A percentile compares a stretch with the other conserved stretches of the same genome.
These are phyloP conservation scores for Wickerhamomyces bovis DNA, from an alignment of 805 yeast genomes.

Conservation along the genomic window DNA sequence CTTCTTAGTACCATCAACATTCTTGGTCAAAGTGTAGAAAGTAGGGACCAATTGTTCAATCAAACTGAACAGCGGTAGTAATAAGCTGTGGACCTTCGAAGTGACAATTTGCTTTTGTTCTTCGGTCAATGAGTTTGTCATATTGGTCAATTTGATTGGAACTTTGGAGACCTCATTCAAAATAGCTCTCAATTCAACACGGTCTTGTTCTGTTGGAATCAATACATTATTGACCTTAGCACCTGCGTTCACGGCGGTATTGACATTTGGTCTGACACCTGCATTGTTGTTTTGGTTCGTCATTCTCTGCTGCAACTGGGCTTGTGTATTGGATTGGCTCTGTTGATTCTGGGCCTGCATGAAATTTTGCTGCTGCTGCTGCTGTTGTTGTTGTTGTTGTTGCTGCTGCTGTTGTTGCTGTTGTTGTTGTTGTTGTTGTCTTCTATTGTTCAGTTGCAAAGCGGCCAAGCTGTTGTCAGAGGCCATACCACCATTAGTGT, in stretches of 20 bases:
- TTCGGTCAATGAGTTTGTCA: conserved; percentile 52
- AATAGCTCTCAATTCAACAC: conserved; percentile 52
- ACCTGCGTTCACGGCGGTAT: conserved; percentile 9
- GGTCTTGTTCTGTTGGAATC: conserved; percentile 54
- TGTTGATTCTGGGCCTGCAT: conserved; percentile 15
- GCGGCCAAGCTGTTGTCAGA: conserved; percentile 1
- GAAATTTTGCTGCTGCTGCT: conserved; percentile 6
- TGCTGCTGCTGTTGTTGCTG: no score
- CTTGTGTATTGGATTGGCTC: background rate
- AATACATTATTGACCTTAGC: conserved; percentile 19
- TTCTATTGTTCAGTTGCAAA: conserved; percentile 6
- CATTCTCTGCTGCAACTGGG: conserved; percentile 6
- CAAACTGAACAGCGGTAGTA: conserved; percentile 48
- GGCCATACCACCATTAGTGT: background rate
- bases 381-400: no score
- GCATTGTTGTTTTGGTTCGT: conserved; percentile 5
- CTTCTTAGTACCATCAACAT: conserved; percentile 67
- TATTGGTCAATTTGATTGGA: conserved; percentile 60
- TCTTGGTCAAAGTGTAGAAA: conserved; percentile 69
- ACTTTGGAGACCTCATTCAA: conserved; percentile 64
- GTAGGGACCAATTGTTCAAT: conserved; percentile 76
- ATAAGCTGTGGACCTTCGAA: conserved; percentile 44
- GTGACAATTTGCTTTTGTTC: conserved; percentile 60
- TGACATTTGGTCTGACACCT: background rate
- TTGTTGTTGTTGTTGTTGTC: no score